Conservation (phyloP, 1,284 basidiomycete species). For the Trichosporon coremiiforme region DNA sequence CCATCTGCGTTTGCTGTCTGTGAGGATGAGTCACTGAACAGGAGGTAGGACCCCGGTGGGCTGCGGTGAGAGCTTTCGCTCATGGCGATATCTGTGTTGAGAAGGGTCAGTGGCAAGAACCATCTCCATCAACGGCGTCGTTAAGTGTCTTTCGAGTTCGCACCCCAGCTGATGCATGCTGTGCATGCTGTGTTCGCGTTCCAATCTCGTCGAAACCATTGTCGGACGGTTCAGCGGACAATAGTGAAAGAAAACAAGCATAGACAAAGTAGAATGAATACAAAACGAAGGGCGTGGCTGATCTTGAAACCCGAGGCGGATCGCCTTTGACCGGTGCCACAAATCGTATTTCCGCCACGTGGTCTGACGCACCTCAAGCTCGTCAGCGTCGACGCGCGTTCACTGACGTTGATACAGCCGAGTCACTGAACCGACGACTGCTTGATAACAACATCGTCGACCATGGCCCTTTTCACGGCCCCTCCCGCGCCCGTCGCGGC, state of each 20-base stretch:
- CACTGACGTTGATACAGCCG: conserved; percentile 15
- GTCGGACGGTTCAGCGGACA: background rate
- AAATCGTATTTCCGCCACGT: conserved; percentile 22
- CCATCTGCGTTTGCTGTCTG: background rate
- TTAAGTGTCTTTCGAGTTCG: background rate
- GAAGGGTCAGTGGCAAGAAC: background rate
- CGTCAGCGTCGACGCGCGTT: conserved; percentile 29
- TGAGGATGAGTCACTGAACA: background rate
- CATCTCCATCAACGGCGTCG: too few species aligned
- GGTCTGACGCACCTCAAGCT: conserved; percentile 18
- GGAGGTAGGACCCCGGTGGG: background rate
- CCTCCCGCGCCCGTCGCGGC: conserved; percentile 37
- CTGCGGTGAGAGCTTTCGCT: background rate
- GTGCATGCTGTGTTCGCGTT: background rate
- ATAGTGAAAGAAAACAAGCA: background rate
- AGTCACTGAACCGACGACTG: conserved; percentile 25
- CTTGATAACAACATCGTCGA: conserved; percentile 8
- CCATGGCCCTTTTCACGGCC: conserved; percentile 47
- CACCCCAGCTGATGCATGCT: background rate
- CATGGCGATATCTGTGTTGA: background rate
- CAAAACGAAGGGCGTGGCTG: background rate
- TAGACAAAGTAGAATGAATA: background rate
- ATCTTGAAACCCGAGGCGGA: background rate
- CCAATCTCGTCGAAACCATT: background rate
- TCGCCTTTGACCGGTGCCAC: background rate